phyloP scores from a whole-genome alignment of 805 yeast species.

The Myxozyma vanderwaltii region DNA sequence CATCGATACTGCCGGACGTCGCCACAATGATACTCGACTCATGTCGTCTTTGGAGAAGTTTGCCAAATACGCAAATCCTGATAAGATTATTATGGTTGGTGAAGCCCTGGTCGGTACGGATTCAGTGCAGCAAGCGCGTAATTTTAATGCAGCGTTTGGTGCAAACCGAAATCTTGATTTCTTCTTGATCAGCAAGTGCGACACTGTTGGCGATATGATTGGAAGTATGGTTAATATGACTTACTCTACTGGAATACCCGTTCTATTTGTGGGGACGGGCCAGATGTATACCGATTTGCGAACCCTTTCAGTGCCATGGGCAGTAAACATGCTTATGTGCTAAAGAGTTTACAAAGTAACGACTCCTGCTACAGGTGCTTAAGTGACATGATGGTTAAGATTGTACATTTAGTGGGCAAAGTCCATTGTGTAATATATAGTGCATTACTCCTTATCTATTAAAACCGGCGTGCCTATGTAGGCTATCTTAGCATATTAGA shows the following conservation, averaged over 20 bases:
- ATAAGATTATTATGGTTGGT: slow-evolving; percentile 97
- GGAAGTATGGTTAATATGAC: slow-evolving; percentile 98
- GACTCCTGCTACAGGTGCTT: too few species aligned
- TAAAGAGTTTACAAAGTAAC: too few species aligned
- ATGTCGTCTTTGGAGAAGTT: slow-evolving; percentile 96
- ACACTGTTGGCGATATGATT: slow-evolving; percentile 94
- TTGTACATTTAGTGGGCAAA: neutral
- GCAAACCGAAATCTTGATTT: slow-evolving; percentile 78
- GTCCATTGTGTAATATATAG: neutral
- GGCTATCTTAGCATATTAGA: neutral
- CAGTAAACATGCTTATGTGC: slow-evolving; percentile 76
- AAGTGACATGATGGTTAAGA: too few species aligned
- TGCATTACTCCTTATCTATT: neutral
- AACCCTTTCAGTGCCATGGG: slow-evolving; percentile 87
- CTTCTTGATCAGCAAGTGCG: slow-evolving; percentile 91
- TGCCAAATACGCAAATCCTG: slow-evolving; percentile 94
- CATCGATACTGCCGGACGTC: slow-evolving; percentile 96
- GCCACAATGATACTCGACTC: slow-evolving; percentile 89
- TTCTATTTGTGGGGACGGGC: slow-evolving; percentile 93
- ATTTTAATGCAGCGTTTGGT: slow-evolving; percentile 93
- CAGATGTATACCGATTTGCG: slow-evolving; percentile 95
- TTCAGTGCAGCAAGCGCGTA: slow-evolving; percentile 91
- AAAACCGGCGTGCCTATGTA: slow-evolving; percentile 4
- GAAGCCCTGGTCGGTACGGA: slow-evolving; percentile 98
- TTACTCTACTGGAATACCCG: slow-evolving; percentile 92